Base-by-base conservation (phyloP, 2,329 filamentous ascomycete species). In the Catunica adiposa region DNA sequence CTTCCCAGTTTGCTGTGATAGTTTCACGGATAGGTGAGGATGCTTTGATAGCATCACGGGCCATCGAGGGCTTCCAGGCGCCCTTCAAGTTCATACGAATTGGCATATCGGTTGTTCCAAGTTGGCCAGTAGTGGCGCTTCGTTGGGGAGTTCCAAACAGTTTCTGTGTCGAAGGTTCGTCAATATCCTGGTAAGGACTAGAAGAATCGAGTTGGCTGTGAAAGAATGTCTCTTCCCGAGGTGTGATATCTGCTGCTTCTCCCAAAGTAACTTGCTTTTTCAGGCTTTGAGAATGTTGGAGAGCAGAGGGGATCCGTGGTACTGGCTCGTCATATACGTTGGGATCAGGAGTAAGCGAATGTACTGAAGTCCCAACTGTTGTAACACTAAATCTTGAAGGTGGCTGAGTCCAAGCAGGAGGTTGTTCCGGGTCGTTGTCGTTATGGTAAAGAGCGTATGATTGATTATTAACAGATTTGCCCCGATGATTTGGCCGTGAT, bases 331-430 rank as follows among this genome's bases (percentile, higher is more conserved):
- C 66, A 22, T 65, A 64, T 55, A 69, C 68, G 17, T 65, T 59
- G 31, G 66, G 61, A 51, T 66, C 69, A 55, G 67, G 71, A 46
- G 66, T 72, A 17, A 67, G 70, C 11, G 68, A 66, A 31, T 67
- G 66, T 47, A 72, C 66, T 3, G 77, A 75, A 1, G 79, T 77
- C 23, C 75, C 73, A 62, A 77, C 80, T 1, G 79, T 83, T 6
- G 78, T 81, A 60, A 77, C 70, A 66, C 80, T 84, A 65, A 83
- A 84, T 48, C 77, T 76, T 51, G 79, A 83, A 1, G 70, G 66
- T 4, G 78, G 77, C 56, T 78, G 74, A 11, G 69, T 66, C 70
- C 73, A 74, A 38, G 46, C 47, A 47, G 53, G 38, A 6, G 73
- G 57, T 17, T 26, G 15, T 8, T 8, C 50, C 14, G 42, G 50